Base-by-base conservation (phyloP, 148 eudicot species). In the Selenicereus undatus region DNA sequence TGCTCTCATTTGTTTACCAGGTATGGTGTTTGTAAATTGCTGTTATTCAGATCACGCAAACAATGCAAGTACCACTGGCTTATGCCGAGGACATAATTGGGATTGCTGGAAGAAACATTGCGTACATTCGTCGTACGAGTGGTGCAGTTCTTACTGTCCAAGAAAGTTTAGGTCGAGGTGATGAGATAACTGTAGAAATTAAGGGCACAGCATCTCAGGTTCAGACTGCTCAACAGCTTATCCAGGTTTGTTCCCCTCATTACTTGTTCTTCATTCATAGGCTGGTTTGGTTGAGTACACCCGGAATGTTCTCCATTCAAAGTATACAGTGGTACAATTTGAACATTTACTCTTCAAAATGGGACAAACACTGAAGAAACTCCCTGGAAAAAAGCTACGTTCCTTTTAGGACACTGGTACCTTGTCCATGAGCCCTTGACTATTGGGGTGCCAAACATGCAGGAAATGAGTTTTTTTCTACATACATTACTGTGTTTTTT, bases 61-160 rank as follows among this genome's bases (percentile, higher is more conserved):
- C 98, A 17, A 96, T 96, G 97, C 97, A 96, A 91, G 91, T 96
- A 80, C 99, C 98, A 26, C 90, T 96, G 75, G 75, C 89, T 18
- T 93, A 93, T 83, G 98, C 98, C 29, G 99, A 96, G 84, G 95
- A 96, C 84, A 96, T 96, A n/a, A 93, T 96, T 82, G 99, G 98
- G 51, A 81, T 91, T 75, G 89, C 91, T 77, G 99, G 99, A 84
- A 84, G 93, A 73, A 96, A 96, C 78, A 96, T 96, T 82, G 99
- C 97, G 21, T 90, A 87, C 80, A 93, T 96, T 54, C 91, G 98
- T 2, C 93, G 95, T 71, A 82, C 88, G 14, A 92, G 99, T 87
- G 99, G 98, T 77, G 99, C 99, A 27, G 85, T 88, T 71, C 90
- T 96, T 39, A 90, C 94, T 3, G 97, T 96, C 71, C 98, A 93